Base-by-base conservation (phyloP, 805 yeast species). In the Limtongozyma cylindracea region DNA sequence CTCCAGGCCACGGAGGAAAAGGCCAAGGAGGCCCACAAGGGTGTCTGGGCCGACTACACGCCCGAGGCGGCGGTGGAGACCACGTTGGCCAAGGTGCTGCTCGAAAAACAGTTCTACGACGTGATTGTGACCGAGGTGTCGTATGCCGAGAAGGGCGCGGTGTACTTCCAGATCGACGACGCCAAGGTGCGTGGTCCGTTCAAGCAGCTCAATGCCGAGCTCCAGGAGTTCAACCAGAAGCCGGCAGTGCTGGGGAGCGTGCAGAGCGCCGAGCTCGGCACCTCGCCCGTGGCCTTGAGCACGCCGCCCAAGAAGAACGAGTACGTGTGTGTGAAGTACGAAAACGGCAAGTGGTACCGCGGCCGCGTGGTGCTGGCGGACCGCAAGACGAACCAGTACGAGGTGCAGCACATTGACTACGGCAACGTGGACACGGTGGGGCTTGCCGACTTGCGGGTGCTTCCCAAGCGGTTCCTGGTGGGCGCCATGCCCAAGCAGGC, bases 31-130 rank as follows among this genome's bases (percentile, higher is more conserved):
- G 43, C 40, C 16, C 56, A 53, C 32, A 39, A 53, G 31, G 91
- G 91, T 10, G 21, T 76, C 5, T 78, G 93, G 93, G 41, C 45
- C 14, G 38, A 60, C 30, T 70, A 59, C 35, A n/a, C n/a, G n/a
- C n/a, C n/a, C n/a, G n/a, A n/a, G n/a, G n/a, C n/a, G n/a, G n/a
- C n/a, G n/a, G n/a, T n/a, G n/a, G n/a, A n/a, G n/a, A n/a, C n/a
- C n/a, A n/a, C n/a, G n/a, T n/a, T n/a, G n/a, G n/a, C n/a, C n/a
- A n/a, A n/a, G n/a, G n/a, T n/a, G n/a, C n/a, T n/a, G n/a, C n/a
- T n/a, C n/a, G n/a, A n/a, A n/a, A n/a, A n/a, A n/a, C n/a, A n/a
- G n/a, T n/a, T n/a, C n/a, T n/a, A n/a, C n/a, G n/a, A n/a, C n/a
- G n/a, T n/a, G n/a, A n/a, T n/a, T n/a, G n/a, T n/a, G n/a, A n/a